Conservation (phyloP, 2,329 filamentous ascomycete genomes). For the Sporothrix mexicana region DNA sequence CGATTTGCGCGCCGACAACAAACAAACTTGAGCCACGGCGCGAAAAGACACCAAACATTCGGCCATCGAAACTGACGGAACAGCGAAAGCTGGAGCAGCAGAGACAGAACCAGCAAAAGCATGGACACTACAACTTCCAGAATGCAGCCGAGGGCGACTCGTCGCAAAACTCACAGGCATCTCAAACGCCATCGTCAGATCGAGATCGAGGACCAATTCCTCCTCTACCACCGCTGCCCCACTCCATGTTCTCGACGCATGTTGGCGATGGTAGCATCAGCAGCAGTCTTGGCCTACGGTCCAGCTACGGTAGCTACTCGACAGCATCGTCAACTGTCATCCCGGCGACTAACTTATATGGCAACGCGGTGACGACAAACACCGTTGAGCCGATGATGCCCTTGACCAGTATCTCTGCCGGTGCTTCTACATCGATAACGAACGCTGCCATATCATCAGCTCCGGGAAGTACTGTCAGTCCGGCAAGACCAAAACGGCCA, state of each 20-base stretch:
- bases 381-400: constrained; percentile 29
- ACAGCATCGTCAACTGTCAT: constrained; percentile 24
- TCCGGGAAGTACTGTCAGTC: constrained; percentile 39
- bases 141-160: background rate
- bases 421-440: background rate
- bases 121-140: constrained; percentile 33
- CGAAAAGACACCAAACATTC: constrained; percentile 37
- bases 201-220: background rate
- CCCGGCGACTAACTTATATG: constrained; percentile 18
- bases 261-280: background rate
- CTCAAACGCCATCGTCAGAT: too few species aligned
- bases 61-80: background rate
- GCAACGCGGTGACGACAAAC: constrained; percentile 35
- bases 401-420: background rate
- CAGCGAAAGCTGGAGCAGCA: constrained; percentile 1
- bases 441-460: background rate
- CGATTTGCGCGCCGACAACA: constrained; percentile 48
- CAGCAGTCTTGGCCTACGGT: constrained; percentile 18
- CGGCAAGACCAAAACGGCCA: constrained; percentile 46
- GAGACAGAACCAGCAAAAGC: constrained; percentile 5
- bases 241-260: background rate
- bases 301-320: constrained; percentile 34
- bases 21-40: constrained; percentile 46
- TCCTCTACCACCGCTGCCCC: constrained; percentile 9
- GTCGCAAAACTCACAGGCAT: background rate